Percentiles rank a stretch among this genome's conserved stretches.
phyloP scores from a whole-genome alignment of 768 basidiomycete genomes.

The Suillus subalutaceus region DNA sequence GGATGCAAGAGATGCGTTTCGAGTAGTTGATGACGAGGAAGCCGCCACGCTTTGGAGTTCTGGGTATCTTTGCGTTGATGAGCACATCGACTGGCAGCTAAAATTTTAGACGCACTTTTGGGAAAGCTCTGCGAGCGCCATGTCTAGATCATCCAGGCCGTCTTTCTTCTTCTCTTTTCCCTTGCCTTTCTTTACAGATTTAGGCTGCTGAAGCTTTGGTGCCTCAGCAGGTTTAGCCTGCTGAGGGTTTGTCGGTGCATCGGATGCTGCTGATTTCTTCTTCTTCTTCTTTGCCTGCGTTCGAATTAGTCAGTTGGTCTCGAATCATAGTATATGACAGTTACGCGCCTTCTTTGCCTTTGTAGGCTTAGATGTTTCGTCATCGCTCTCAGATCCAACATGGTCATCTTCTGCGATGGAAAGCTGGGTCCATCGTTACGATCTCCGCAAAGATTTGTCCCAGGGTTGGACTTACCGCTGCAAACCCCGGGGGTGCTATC shows the following conservation, averaged over 20 bases:
- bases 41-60: slow-evolving; percentile 44
- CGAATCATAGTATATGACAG: not conserved
- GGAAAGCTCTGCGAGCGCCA: slow-evolving; percentile 83
- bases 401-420: slow-evolving; percentile 37
- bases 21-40: slow-evolving; percentile 28
- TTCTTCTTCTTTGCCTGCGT: slow-evolving; percentile 44
- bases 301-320: slow-evolving; percentile 4
- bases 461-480: slow-evolving; percentile 41
- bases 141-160: slow-evolving; percentile 78
- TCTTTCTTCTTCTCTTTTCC: slow-evolving; percentile 65
- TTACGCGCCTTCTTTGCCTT: slow-evolving; percentile 29
- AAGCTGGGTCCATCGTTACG: slow-evolving; percentile 40
- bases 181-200: slow-evolving; percentile 62
- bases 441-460: slow-evolving; percentile 15
- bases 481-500: slow-evolving; percentile 37
- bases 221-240: slow-evolving; percentile 14
- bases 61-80: slow-evolving; percentile 47
- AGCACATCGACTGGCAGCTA: not conserved
- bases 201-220: slow-evolving; percentile 25
- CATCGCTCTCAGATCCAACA: slow-evolving; percentile 22
- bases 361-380: slow-evolving; percentile 20
- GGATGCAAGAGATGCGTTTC: slow-evolving; percentile 42
- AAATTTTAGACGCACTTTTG: slow-evolving; percentile 53
- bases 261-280: slow-evolving; percentile 29
- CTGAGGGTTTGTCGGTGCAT: slow-evolving; percentile 12